Evolutionary conservation across 1,139 yeast species (phyloP).

Genomic region (Geotrichum bryndzae): DNA sequence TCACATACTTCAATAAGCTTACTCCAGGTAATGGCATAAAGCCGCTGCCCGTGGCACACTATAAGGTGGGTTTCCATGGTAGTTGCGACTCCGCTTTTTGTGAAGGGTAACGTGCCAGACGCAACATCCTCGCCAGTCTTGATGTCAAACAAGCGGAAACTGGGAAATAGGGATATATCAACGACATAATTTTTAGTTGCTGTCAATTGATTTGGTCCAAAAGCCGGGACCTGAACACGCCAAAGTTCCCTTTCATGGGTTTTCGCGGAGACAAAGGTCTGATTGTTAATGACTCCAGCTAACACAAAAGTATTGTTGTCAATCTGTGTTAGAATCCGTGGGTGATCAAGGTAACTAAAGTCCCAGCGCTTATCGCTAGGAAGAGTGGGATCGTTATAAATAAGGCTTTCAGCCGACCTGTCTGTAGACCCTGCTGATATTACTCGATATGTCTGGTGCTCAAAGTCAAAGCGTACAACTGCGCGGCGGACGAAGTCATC

Average conservation of each 20-base stretch:
- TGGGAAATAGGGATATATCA: background rate
- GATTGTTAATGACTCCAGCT: background rate
- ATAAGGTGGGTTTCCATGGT: too few relatives aligned
- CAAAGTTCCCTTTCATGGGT: too few relatives aligned
- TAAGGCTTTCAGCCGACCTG: background rate
- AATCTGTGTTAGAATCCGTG: too few relatives aligned
- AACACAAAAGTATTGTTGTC: background rate
- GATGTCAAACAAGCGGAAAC: background rate
- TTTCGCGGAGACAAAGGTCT: background rate
- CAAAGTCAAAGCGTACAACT: background rate
- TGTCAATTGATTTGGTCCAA: too few relatives aligned
- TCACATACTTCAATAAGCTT: background rate
- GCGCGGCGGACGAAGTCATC: background rate
- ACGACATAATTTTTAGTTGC: background rate
- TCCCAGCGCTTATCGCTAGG: too few relatives aligned
- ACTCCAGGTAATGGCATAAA: too few relatives aligned
- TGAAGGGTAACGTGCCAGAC: too few relatives aligned
- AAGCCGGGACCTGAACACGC: too few relatives aligned
- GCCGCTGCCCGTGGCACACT: too few relatives aligned
- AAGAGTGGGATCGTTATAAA: background rate
- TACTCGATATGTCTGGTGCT: background rate
- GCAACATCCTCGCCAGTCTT: too few relatives aligned
- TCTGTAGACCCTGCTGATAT: background rate
- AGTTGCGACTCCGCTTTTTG: too few relatives aligned
- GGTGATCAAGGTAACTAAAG: too few relatives aligned